Percentiles rank a stretch among this genome's conserved stretches.
These are phyloP conservation scores for Cenchrus purpureus DNA, from an alignment of 176 grass and related monocot species.

Conservation along the genomic window DNA sequence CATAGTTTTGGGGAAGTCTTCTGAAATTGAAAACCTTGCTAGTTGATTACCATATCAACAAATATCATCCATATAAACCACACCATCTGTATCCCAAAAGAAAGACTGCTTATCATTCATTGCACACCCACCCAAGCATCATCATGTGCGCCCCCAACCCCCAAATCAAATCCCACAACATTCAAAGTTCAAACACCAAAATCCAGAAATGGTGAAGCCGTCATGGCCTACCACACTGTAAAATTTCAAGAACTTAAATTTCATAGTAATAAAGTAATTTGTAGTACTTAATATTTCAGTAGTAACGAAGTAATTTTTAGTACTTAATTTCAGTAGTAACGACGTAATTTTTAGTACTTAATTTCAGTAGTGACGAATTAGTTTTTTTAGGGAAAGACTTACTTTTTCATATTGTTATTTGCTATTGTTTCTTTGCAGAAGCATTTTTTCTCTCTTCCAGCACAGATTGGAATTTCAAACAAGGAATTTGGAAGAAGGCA, in stretches of 20 bases:
- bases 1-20: background rate
- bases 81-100: background rate
- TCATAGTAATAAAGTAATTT: too few relatives aligned
- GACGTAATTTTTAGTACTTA: background rate
- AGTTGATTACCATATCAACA: background rate
- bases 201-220: too few relatives aligned
- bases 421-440: background rate
- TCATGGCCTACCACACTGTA: background rate
- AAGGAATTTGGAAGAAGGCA: background rate
- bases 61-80: conserved; percentile 2
- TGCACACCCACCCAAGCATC: background rate
- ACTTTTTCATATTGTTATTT: background rate
- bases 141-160: background rate
- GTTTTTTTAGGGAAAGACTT: background rate
- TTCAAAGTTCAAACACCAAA: conserved; percentile 18
- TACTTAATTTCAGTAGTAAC: background rate
- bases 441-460: background rate
- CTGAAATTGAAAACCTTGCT: background rate
- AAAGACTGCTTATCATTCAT: background rate
- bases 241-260: background rate
- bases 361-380: background rate
- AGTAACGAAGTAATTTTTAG: too few relatives aligned
- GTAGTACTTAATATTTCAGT: too few relatives aligned
- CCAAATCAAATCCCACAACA: background rate
- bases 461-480: background rate